phyloP scores from a whole-genome alignment of 129 eudicot genomes.

The Centrapalus pauciflorus region DNA sequence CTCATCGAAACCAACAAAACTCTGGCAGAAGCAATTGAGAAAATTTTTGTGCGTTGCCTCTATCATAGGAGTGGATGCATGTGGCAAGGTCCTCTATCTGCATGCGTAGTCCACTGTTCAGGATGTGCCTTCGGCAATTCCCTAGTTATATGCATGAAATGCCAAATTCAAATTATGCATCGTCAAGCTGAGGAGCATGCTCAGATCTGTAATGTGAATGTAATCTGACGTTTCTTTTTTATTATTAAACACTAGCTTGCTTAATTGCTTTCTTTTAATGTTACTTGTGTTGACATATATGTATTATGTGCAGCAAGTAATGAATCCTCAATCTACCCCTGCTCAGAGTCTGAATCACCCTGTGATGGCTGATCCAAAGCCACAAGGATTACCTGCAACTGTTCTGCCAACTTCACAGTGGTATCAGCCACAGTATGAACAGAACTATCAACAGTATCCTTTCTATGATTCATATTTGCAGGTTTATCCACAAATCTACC shows the following conservation, averaged over 20 bases:
- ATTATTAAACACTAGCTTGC: background rate
- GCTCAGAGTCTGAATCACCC: slow-evolving; percentile 43
- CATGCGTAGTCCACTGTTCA: slow-evolving; percentile 70
- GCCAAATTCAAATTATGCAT: slow-evolving; percentile 85
- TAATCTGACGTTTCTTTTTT: background rate
- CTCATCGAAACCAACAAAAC: slow-evolving; percentile 71
- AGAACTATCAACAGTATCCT: slow-evolving; percentile 73
- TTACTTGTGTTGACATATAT: background rate
- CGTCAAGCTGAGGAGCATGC: slow-evolving; percentile 98
- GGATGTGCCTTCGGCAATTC: slow-evolving; percentile 84
- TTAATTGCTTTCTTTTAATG: background rate
- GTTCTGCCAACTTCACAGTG: slow-evolving; percentile 53
- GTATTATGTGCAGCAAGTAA: slow-evolving; percentile 26
- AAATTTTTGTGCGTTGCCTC: slow-evolving; percentile 74
- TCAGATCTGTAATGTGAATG: slow-evolving; percentile 74
- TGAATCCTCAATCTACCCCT: slow-evolving; percentile 36
- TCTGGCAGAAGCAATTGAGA: slow-evolving; percentile 78
- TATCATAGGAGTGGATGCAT: slow-evolving; percentile 87
- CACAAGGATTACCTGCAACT: slow-evolving; percentile 41
- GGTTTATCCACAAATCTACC: slow-evolving; percentile 66
- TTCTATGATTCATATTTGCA: slow-evolving; percentile 84
- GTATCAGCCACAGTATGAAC: slow-evolving; percentile 65
- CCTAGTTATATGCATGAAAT: slow-evolving; percentile 85
- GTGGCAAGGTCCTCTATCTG: slow-evolving; percentile 93
- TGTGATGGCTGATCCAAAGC: slow-evolving; percentile 31